These are phyloP conservation scores for Euphorbia lathyris DNA, from an alignment of 345 rosid genomes.

Conservation along the genomic window DNA sequence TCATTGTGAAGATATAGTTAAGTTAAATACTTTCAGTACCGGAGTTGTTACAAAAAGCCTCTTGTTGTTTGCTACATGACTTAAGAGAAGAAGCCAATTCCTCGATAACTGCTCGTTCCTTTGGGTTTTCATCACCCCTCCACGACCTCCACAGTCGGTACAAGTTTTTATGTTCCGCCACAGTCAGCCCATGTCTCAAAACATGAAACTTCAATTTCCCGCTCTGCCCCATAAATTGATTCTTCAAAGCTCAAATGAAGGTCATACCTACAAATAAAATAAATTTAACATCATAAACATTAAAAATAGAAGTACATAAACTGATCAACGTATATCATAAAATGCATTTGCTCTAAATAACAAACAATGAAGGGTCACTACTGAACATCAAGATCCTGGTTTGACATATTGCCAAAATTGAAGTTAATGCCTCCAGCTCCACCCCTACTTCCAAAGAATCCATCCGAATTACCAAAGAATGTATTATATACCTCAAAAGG, in stretches of 20 bases:
- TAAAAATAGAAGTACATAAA: background rate
- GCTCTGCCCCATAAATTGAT: conserved; percentile 74
- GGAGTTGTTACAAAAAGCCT: conserved; percentile 19
- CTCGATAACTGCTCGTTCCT: conserved; percentile 64
- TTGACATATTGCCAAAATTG: conserved; percentile 49
- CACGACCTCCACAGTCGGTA: conserved; percentile 72
- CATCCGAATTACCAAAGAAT: conserved; percentile 79
- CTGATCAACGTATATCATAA: background rate
- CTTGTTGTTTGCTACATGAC: conserved; percentile 35
- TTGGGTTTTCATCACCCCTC: conserved; percentile 64
- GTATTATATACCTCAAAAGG: conserved; percentile 77
- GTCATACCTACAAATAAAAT: conserved; percentile 47
- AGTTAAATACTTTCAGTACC: conserved; percentile 28
- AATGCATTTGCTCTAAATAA: background rate
- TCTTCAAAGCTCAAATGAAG: conserved; percentile 83
- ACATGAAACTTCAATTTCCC: conserved; percentile 58
- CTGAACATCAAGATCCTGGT: conserved; percentile 68
- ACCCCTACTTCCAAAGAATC: conserved; percentile 57
- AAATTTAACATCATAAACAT: background rate
- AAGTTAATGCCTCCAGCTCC: conserved; percentile 55
- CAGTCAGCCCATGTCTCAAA: conserved; percentile 68
- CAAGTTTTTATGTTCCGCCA: conserved; percentile 67
- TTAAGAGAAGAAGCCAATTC: conserved; percentile 58
- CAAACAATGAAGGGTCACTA: conserved; percentile 24
- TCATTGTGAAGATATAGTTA: background rate